phyloP scores from a whole-genome alignment of 495 filamentous ascomycete species.

The Hyaloscypha finlandica region DNA sequence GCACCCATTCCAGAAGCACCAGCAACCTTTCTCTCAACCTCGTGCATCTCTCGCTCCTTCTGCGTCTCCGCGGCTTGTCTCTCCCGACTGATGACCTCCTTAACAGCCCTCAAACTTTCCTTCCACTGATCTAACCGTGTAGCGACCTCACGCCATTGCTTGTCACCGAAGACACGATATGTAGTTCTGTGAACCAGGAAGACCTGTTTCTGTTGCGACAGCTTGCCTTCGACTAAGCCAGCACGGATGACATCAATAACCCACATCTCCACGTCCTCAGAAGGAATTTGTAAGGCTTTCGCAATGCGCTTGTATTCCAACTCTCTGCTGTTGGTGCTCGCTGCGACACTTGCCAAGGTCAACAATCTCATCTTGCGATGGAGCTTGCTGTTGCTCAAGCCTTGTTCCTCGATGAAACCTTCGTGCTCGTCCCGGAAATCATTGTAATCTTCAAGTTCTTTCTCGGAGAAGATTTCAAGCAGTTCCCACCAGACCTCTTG shows the following conservation, averaged over 20 bases:
- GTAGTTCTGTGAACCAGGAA: slow-evolving; percentile 94
- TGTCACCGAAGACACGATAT: slow-evolving; percentile 94
- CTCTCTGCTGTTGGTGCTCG: slow-evolving; percentile 75
- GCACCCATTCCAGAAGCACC: slow-evolving; percentile 41
- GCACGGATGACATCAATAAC: slow-evolving; percentile 97
- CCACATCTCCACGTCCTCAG: slow-evolving; percentile 92
- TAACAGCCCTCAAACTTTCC: slow-evolving; percentile 70
- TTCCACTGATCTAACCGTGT: slow-evolving; percentile 88
- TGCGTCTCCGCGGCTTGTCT: slow-evolving; percentile 65
- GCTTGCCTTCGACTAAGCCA: slow-evolving; percentile 89
- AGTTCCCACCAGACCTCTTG: slow-evolving; percentile 85
- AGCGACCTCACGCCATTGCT: slow-evolving; percentile 95
- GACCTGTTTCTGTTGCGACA: slow-evolving; percentile 84
- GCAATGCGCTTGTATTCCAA: slow-evolving; percentile 84
- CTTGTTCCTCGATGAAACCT: slow-evolving; percentile 74
- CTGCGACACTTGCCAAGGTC: slow-evolving; percentile 86
- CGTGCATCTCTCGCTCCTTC: slow-evolving; percentile 60
- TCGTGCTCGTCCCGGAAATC: slow-evolving; percentile 86
- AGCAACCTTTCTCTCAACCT: slow-evolving; percentile 57
- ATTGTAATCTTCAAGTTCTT: slow-evolving; percentile 90
- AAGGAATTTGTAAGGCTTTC: slow-evolving; percentile 75
- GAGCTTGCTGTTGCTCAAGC: slow-evolving; percentile 61
- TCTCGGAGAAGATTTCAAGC: slow-evolving; percentile 90
- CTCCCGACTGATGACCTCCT: slow-evolving; percentile 73
- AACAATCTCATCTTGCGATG: slow-evolving; percentile 92